phyloP scores from a whole-genome alignment of 768 basidiomycete species.

The Clavaria fumosa region DNA sequence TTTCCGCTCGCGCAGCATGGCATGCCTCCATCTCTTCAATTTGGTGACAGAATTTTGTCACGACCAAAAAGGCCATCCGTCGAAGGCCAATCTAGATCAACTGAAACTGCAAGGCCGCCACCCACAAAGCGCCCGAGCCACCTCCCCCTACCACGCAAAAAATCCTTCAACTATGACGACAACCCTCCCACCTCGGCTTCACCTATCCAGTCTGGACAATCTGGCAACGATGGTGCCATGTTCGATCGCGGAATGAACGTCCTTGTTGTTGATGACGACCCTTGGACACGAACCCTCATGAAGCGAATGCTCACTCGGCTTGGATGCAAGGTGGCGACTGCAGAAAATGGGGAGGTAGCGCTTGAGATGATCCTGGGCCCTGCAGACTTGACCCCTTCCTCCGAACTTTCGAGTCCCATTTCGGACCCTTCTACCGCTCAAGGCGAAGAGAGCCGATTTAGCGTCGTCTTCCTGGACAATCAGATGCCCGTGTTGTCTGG shows the following conservation, averaged over 20 bases:
- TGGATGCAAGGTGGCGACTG: slow-evolving; percentile 63
- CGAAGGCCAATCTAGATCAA: slow-evolving; percentile 5
- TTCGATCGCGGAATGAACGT: slow-evolving; percentile 45
- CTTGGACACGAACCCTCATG: slow-evolving; percentile 70
- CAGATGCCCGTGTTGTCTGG: slow-evolving; percentile 80
- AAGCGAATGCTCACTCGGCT: slow-evolving; percentile 59
- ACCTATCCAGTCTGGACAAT: slow-evolving; percentile 21
- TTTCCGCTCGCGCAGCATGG: slow-evolving; percentile 23
- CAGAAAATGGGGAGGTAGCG: slow-evolving; percentile 73
- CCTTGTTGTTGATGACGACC: slow-evolving; percentile 75
- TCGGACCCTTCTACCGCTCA: slow-evolving; percentile 15
- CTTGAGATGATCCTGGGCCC: slow-evolving; percentile 52
- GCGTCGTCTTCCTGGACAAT: slow-evolving; percentile 45
- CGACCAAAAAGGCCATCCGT: background rate
- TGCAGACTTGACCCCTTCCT: slow-evolving; percentile 23
- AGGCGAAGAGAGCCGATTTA: slow-evolving; percentile 23
- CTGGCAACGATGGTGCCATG: no score
- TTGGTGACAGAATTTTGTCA: background rate
- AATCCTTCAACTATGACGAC: slow-evolving; percentile 19
- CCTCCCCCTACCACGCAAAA: slow-evolving; percentile 23
- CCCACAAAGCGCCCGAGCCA: slow-evolving; percentile 21
- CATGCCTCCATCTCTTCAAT: slow-evolving; percentile 1
- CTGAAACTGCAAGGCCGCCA: slow-evolving; percentile 1
- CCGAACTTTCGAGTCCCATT: slow-evolving; percentile 22
- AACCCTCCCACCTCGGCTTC: slow-evolving; percentile 12